phyloP scores from a whole-genome alignment of 306 rosid genomes.

The Gastrolobium villosum region DNA sequence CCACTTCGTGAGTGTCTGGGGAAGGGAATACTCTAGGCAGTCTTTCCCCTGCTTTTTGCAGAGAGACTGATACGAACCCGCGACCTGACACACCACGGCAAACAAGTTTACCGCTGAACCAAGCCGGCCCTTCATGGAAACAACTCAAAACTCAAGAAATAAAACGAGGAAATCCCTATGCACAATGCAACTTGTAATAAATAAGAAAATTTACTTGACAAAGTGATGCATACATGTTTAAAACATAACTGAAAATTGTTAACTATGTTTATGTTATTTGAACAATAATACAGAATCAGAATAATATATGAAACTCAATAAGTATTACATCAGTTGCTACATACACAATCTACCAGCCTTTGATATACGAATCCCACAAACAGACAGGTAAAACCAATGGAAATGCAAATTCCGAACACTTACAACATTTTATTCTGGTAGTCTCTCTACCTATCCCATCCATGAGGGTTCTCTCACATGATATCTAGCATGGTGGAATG shows the following conservation, averaged over 20 bases:
- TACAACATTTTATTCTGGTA: slow-evolving; percentile 1
- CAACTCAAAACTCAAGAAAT: neutral
- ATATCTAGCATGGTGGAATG: slow-evolving; percentile 1
- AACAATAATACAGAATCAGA: neutral
- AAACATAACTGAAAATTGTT: slow-evolving; percentile 14
- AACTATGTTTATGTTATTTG: neutral
- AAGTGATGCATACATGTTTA: slow-evolving; percentile 27
- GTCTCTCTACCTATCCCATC: slow-evolving; percentile 7
- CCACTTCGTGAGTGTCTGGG: too few relatives aligned
- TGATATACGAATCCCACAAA: neutral
- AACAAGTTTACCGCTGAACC: too few relatives aligned
- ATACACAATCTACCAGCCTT: neutral
- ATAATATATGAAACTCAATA: neutral
- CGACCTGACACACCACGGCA: too few relatives aligned
- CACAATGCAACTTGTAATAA: slow-evolving; percentile 9
- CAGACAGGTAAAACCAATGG: slow-evolving; percentile 5
- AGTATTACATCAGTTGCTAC: neutral
- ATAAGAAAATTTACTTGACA: neutral
- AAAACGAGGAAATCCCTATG: slow-evolving; percentile 3
- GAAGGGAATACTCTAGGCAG: too few relatives aligned
- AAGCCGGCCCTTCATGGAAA: too few relatives aligned
- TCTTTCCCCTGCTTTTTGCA: too few relatives aligned
- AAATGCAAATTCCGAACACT: neutral
- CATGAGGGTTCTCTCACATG: neutral
- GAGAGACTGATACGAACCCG: too few relatives aligned